Percentiles rank a stretch among this genome's conserved stretches.
Conservation (phyloP, 2,329 filamentous ascomycete genomes). For the Rasamsonia emersonii region DNA sequence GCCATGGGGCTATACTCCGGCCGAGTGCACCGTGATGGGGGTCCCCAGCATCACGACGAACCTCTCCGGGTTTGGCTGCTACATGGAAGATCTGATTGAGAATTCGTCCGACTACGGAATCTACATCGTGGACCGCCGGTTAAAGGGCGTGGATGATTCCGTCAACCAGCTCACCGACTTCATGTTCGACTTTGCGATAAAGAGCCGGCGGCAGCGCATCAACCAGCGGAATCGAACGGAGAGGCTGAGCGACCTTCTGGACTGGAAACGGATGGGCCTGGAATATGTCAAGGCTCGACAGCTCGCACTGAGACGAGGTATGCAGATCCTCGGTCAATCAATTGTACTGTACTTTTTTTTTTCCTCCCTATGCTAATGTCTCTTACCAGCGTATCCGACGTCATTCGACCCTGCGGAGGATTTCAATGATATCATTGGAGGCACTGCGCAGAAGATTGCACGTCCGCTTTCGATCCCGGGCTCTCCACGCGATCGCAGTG, state of each 20-base stretch:
- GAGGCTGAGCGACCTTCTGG: constrained; percentile 83
- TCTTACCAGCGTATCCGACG: constrained; percentile 62
- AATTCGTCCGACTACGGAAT: constrained; percentile 98
- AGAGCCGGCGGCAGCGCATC: constrained; percentile 93
- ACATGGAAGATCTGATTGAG: constrained; percentile 98
- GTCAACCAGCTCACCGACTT: constrained; percentile 86
- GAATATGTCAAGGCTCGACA: constrained; percentile 98
- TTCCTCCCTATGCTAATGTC: constrained; percentile 9
- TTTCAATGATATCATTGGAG: constrained; percentile 83
- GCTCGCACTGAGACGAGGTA: constrained; percentile 68
- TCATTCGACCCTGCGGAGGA: constrained; percentile 71
- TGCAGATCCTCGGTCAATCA: constrained; percentile 3
- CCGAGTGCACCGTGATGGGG: constrained; percentile 98
- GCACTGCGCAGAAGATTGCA: constrained; percentile 90
- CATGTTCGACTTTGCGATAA: constrained; percentile 91
- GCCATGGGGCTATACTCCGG: constrained; percentile 97
- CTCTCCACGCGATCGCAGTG: constrained; percentile 78
- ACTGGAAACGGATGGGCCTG: constrained; percentile 99
- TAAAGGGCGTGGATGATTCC: constrained; percentile 93
- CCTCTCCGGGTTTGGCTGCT: constrained; percentile 93
- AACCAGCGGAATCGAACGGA: constrained; percentile 98
- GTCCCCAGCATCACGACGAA: constrained; percentile 98
- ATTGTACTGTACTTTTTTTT: too few relatives aligned
- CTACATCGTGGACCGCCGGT: constrained; percentile 93
- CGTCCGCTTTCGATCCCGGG: constrained; percentile 89